Evolutionary conservation across 2,329 filamentous ascomycete genomes (phyloP), one percentile per base, ranked within the genome.

Genomic region (Monilinia fructigena): DNA sequence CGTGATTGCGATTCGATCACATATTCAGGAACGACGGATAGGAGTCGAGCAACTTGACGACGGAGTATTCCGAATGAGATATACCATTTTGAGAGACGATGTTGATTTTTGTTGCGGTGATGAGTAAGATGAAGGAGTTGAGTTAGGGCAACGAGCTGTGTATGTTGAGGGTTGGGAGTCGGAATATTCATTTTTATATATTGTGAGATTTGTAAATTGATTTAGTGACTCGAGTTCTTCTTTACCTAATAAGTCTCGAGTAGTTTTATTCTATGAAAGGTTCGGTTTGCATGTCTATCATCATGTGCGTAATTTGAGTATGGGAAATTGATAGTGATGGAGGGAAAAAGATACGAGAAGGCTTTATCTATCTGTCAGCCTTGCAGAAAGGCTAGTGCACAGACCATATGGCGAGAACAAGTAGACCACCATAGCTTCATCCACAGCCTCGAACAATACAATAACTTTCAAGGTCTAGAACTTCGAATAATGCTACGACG

Each of bases 41-140:
- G 72, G 2, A 97, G 79, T 65, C 83, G 82, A 11, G 79, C 78
- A 11, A 89, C 76, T 66, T 87, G 83, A 56, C 91, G 89, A 47
- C 91, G 87, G 70, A 97, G 83, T 70, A 89, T 83, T 63, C 84
- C 84, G 68, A 97, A 86, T 73, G 81, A 82, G 73, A 87, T 85
- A 86, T 91, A 98, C 94, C 94, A 99, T 75, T 87, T 86, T 40
- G 88, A 85, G 69, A 85, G 82, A 65, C 88, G 88, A 78, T 98
- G 94, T 79, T 98, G 94, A 80, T 97, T 98, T 75, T 88, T 89
- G 81, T 97, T 95, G 73, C 93, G 91, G 76, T 92, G 88, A 77
- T 89, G 86, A 73, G 96, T 85, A 71, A 90, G 84, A 74, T 89
- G 82, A 55, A 97, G 85, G 56, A 93, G 79, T 60, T 84, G 76